Base-by-base conservation (phyloP, 2,329 filamentous ascomycete genomes). In the Xenoacremonium recifei region DNA sequence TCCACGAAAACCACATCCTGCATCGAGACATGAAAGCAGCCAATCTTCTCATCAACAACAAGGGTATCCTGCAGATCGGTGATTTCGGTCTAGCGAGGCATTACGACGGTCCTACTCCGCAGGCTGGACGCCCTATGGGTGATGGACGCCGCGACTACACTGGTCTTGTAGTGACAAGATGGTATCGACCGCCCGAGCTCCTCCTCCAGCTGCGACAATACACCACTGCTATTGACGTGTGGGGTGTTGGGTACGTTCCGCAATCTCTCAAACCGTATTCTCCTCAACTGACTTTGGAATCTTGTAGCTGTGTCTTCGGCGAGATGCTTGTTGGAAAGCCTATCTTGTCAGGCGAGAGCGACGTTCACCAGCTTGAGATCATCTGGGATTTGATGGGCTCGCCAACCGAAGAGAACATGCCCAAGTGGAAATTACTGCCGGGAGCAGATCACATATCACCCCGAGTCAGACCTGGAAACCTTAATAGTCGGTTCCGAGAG, bases 21-120 rank as follows among this genome's bases (percentile, higher is more conserved):
- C 93, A 99, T 64, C 85, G 93, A 62, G 93, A 99, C 60, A 97
- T 99, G 91, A 99, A 99, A 71, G 93, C 93, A 3, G 93, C 93
- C 59, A 99, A 99, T 62, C 77, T 99, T 21, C 80, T 99, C 45
- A 99, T 99, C 67, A 95, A 88, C 70, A 97, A 99, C 66, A 78
- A 82, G 41, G 93, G 93, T 17, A 85, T 96, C 42, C 78, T 99
- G 10, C 92, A 97, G 65, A 97, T 99, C 66, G 93, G 90, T 31
- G 93, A 99, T 71, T 99, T 99, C 58, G 93, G 93, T 55, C 78
- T 99, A 23, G 93, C 93, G 6, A 79, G 93, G 58, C 88, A 95
- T 57, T 99, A 96, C 62, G 90, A 96, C 49, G 93, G 95, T 32
- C 77, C 79, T 1, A 82, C 85, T 4, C 93, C 93, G 3, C 79